Conservation (phyloP, 2,329 filamentous ascomycete species). For the Alternaria incomplexa region DNA sequence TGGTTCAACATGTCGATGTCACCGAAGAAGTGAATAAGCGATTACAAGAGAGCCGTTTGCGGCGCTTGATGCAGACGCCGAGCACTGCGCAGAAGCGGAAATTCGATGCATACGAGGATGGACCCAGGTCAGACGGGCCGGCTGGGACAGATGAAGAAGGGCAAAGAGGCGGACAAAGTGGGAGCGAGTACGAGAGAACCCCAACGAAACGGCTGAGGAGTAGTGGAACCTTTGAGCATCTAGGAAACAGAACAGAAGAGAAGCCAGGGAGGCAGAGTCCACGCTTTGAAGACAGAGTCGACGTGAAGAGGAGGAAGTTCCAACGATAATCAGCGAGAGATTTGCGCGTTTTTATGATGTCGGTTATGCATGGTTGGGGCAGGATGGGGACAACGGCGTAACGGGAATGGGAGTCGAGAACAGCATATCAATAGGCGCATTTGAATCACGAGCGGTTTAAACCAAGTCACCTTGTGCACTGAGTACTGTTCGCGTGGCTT, state of each 20-base stretch:
- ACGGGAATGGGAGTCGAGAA: background rate
- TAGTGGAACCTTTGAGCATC: constrained; percentile 32
- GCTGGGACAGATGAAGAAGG: constrained; percentile 22
- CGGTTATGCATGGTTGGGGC: background rate
- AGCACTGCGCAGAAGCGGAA: constrained; percentile 45
- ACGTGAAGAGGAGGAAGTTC: constrained; percentile 28
- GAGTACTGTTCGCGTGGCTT: background rate
- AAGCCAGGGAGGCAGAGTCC: constrained; percentile 2
- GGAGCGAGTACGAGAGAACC: constrained; percentile 23
- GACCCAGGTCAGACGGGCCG: constrained; percentile 21
- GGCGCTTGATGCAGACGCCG: constrained; percentile 40
- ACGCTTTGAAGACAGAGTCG: constrained; percentile 13
- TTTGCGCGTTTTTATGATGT: background rate
- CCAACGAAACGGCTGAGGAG: constrained; percentile 34
- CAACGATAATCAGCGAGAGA: background rate
- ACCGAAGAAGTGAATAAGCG: constrained; percentile 43
- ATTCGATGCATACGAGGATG: constrained; percentile 34
- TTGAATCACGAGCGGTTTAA: background rate
- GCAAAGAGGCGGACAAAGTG: constrained; percentile 10
- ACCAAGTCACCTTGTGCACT: background rate
- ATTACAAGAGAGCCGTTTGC: constrained; percentile 36
- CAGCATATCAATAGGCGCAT: background rate
- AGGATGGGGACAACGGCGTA: background rate
- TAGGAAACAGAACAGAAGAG: constrained; percentile 28
- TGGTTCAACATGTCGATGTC: constrained; percentile 38